Base-by-base conservation (phyloP, 177 flowering plant genomes). In the Vitis hybrid region DNA sequence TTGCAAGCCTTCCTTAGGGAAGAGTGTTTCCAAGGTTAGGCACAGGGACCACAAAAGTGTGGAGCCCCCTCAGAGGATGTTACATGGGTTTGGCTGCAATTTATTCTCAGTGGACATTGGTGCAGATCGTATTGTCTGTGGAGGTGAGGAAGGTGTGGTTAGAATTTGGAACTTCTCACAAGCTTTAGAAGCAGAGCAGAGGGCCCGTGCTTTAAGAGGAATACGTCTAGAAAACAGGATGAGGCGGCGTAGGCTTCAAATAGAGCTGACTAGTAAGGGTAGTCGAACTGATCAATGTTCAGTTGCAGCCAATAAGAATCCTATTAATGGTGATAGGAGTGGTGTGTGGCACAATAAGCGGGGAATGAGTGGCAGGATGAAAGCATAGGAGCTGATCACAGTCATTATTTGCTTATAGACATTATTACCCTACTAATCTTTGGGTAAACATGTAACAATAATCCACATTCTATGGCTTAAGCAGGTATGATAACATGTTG, bases 11-110 rank as follows among this genome's bases (percentile, higher is more conserved):
- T 74, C 80, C 67, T 68, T 64, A 5, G 27, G 62, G 60, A 82
- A 75, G 60, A 70, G 52, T 52, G 6, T 21, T 69, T 59, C 60
- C 6, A 81, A 66, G 74, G 75, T 46, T 58, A 58, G 67, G 24
- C 60, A 56, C 11, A 2, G 21, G 2, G 56, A 71, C 5, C 51
- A 18, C 4, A 68, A 14, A 5, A 69, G 17, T 59, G 77, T 86
- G 60, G 97, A 92, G 74, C 88, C 97, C 1, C 97, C 98, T 4
- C 97, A 93, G 66, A 86, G 97, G 78, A 91, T 94, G 98, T 71
- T 94, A 9, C 97, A 92, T 78, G 91, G 97, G 12, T 86, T 83
- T 71, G 88, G 89, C 2, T 73, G 85, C 75, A 89, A 85, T 78
- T 74, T 94, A 65, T 87, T 87, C 55, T 81, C 95, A 6, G 95